phyloP scores from a whole-genome alignment of 108 stramenopile species.

The Aureococcus anophagefferens region DNA sequence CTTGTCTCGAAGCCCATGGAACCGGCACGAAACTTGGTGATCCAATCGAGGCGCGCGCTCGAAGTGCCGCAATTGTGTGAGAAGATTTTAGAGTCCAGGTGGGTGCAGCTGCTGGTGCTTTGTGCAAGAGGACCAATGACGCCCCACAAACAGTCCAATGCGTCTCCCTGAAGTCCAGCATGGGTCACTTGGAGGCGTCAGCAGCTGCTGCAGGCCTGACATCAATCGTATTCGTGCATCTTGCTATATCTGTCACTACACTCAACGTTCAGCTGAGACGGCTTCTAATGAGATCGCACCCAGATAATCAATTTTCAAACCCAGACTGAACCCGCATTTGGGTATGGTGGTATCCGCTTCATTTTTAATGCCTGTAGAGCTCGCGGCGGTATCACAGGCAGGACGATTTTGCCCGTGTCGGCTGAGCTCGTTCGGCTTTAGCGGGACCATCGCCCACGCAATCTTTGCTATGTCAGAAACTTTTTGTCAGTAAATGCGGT shows the following conservation, averaged over 20 bases:
- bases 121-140: background rate
- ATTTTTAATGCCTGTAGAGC: too few relatives aligned
- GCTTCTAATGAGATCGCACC: too few relatives aligned
- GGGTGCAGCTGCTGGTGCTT: background rate
- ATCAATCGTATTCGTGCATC: too few relatives aligned
- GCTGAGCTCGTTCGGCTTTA: background rate
- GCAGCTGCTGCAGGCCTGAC: background rate
- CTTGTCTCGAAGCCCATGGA: slow-evolving; percentile 30
- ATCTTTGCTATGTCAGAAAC: too few relatives aligned
- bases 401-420: too few relatives aligned
- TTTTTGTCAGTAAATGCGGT: too few relatives aligned
- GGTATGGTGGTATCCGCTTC: too few relatives aligned
- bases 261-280: too few relatives aligned
- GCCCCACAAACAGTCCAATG: background rate
- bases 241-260: too few relatives aligned
- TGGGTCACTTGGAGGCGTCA: background rate
- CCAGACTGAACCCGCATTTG: too few relatives aligned
- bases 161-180: background rate
- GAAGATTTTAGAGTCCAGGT: background rate
- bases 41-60: slow-evolving; percentile 23
- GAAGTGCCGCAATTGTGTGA: too few relatives aligned
- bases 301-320: too few relatives aligned
- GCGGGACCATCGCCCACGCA: background rate
- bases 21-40: slow-evolving; percentile 46
- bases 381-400: slow-evolving; percentile 7